Evolutionary conservation across 257 asterid genomes (phyloP).

Genomic region (Paulownia fortunei): DNA sequence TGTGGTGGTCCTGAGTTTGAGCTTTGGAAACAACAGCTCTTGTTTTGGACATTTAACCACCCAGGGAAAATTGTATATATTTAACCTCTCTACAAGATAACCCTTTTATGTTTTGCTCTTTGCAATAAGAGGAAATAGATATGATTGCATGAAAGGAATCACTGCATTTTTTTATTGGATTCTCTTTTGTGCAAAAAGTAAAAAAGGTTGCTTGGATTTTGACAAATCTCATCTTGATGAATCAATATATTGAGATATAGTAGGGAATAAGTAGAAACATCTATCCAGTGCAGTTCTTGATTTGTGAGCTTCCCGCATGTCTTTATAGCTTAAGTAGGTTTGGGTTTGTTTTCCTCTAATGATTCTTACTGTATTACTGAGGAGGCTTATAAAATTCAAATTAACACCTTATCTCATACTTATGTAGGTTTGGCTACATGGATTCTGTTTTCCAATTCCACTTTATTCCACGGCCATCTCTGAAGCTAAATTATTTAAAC

Average conservation of each 20-base stretch:
- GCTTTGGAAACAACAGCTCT: background rate
- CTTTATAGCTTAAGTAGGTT: background rate
- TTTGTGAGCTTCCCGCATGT: background rate
- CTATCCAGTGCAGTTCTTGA: too few relatives aligned
- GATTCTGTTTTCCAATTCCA: background rate
- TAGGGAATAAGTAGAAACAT: too few relatives aligned
- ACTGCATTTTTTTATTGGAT: background rate
- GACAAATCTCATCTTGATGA: background rate
- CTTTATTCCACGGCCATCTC: background rate
- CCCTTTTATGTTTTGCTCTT: background rate
- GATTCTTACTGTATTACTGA: background rate
- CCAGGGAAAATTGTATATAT: background rate
- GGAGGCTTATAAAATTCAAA: background rate
- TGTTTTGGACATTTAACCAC: background rate
- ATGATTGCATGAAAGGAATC: background rate
- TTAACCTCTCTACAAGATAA: background rate
- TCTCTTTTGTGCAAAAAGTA: background rate
- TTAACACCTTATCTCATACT: background rate
- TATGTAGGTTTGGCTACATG: background rate
- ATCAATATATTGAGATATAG: background rate
- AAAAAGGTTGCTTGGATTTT: background rate
- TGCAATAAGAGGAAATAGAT: background rate
- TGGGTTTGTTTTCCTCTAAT: background rate
- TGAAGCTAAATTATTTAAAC: background rate
- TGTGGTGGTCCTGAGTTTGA: background rate